phyloP scores from a whole-genome alignment of 75 land plant species.

The Selaginella moellendorffii region DNA sequence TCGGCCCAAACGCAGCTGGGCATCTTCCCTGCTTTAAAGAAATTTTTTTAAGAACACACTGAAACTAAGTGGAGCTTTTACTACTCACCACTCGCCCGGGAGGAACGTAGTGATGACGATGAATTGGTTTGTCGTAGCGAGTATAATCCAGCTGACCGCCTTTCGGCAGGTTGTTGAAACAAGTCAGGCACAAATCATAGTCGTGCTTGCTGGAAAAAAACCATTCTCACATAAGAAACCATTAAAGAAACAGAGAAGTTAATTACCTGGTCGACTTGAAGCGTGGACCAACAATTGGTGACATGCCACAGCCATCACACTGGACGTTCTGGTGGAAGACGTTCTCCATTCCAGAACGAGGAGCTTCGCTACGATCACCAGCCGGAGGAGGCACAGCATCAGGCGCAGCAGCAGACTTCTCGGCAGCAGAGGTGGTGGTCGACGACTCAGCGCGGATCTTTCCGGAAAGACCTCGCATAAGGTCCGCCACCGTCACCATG shows the following conservation, averaged over 20 bases:
- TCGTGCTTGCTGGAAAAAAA: constrained; percentile 48
- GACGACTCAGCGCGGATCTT: no score
- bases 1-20: neutral
- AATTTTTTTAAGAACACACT: no score
- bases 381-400: no score
- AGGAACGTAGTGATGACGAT: neutral
- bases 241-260: neutral
- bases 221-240: neutral
- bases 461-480: no score
- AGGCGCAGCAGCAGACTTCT: no score
- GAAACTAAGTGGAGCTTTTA: no score
- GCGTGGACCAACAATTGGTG: constrained; percentile 23
- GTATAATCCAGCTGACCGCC: constrained; percentile 55
- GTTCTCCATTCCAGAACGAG: no score
- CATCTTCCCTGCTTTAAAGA: neutral
- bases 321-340: constrained; percentile 19
- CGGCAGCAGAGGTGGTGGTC: no score
- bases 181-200: constrained; percentile 72
- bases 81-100: constrained; percentile 8
- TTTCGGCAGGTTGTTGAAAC: constrained; percentile 30
- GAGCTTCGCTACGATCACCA: no score
- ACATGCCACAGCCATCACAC: constrained; percentile 25
- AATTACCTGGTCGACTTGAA: constrained; percentile 23
- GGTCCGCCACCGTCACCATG: no score
- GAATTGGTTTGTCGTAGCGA: constrained; percentile 37